Base-by-base conservation (phyloP, 192 early-diverging fungal species). In the Funneliformis mosseae region DNA sequence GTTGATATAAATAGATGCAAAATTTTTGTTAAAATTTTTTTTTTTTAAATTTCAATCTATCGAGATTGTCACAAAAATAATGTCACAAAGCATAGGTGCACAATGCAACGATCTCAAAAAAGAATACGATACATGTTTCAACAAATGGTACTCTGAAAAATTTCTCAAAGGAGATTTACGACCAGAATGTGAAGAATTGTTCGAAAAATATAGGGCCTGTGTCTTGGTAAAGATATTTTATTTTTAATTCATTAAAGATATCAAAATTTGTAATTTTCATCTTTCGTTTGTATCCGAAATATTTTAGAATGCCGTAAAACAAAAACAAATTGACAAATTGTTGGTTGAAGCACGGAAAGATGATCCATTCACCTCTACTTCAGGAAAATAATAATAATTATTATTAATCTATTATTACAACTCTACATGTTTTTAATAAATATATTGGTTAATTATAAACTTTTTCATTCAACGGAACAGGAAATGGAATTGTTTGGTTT, bases 91-190 rank as follows among this genome's bases (percentile, higher is more conserved):
- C 81, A 88, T 91, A 70, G 92, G 92, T 60, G 81, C 85, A 74
- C 87, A 95, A 77, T 95, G 95, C 81, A 94, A 93, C 27, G 86
- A 90, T 55, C 86, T 95, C 43, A 96, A 95, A 88, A 89, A 93
- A 81, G 87, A 94, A 80, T 98, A 97, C 80, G 96, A 98, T 59
- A 85, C 82, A 38, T 98, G 97, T 82, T 98, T 98, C 81, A 96
- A 96, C 82, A 92, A 93, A 77, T 98, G 97, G 97, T 98, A 98
- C 83, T 92, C 95, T 59, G 95, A 96, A 83, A 94, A 95, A 85
- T 96, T 96, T 79, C 84, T 98, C n/a, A 93, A 95, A 75, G 96
- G 97, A 42, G 91, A 94, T 61, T 89, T 88, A 16, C 87, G 89
- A 3, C 89, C 90, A 27, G 92, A 93, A 84, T 98, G 97, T 85